Evolutionary conservation across 306 rosid species (phyloP), one percentile per base, ranked within the genome.

Genomic region (Quillaja saponaria): DNA sequence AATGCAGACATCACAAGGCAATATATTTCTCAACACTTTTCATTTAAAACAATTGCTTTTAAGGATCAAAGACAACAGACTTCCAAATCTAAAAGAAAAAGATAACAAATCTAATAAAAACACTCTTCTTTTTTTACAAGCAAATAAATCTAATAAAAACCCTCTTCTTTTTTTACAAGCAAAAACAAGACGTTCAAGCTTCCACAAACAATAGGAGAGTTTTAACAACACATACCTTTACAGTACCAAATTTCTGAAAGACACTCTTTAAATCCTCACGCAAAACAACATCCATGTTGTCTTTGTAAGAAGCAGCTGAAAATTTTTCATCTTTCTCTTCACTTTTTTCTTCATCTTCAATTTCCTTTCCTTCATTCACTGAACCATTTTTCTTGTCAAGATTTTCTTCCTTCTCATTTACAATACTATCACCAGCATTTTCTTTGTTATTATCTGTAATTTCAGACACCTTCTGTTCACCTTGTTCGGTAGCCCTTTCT

Each of bases 221-320:
- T 39, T 12, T 39, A 39, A 39, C 44, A 17, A 19, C 12, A 5
- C 3, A 33, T 80, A 90, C 97, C 97, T 80, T 90, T 28, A 90
- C 95, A 6, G 61, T 64, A 68, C 97, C 97, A 74, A 76, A 90
- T 67, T 85, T 83, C 71, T 73, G 65, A 47, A 90, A 90, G 71
- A 87, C 59, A 50, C 0, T 55, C 82, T 80, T 90, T 76, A 90
- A 79, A 80, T 90, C 97, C 85, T 90, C 97, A 9, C 97, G 90
- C 66, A 79, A 7, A 57, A 90, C 94, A 21, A 90, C 95, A 28
- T 87, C 71, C 95, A 57, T 83, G 83, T 87, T 69, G 54, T 87
- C 86, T 63, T 38, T 85, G 78, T 18, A 85, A 49, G 69, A 31
- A 14, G 69, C 73, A 48, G 80, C 87, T 34, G 81, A 58, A 62